Evolutionary conservation across 2,329 filamentous ascomycete species (phyloP), one percentile per base, ranked within the genome.

Genomic region (Trichoderma lentiforme): DNA sequence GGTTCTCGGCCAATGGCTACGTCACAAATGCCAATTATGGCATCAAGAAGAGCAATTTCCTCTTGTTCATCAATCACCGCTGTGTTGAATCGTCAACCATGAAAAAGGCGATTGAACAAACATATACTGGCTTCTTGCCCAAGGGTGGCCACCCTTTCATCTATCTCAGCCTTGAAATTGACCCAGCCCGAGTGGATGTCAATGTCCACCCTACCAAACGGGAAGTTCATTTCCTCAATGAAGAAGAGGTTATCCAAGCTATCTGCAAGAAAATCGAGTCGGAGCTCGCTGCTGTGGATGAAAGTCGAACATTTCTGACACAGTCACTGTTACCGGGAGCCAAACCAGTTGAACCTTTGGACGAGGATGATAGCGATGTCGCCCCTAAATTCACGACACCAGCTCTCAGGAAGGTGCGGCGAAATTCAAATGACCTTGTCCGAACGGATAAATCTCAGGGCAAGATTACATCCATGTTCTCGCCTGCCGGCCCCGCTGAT

Each of bases 191-290:
- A 68, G 94, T 99, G 4, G 96, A 99, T 80, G 97, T 99, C 78
- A 99, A 99, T 76, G 92, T 99, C 0, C 96, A 99, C 80, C 96
- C 96, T 0, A 99, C 96, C 0, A 99, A 99, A 81, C 88, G 94
- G 65, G 95, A 99, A 79, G 96, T 99, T 24, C 96, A 98, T 78
- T 98, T 99, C 77, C 86, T 99, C 26, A 97, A 98, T 73, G 96
- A 99, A 80, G 96, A 99, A 74, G 96, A 99, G 76, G 97, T 99
- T 60, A 92, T 96, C 61, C 93, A 96, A 74, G 88, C 89, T 15
- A 90, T 99, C 5, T 98, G 95, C 82, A 89, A 91, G 73, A 89
- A 93, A 68, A 92, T 99, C 26, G 89, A 93, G 67, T 86, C 89
- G 9, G 92, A 92, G 75, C 87, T 99, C 4, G 92, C 94, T 12